Conservation (phyloP, 176 grass and related monocot species). For the Aechmea fasciata region DNA sequence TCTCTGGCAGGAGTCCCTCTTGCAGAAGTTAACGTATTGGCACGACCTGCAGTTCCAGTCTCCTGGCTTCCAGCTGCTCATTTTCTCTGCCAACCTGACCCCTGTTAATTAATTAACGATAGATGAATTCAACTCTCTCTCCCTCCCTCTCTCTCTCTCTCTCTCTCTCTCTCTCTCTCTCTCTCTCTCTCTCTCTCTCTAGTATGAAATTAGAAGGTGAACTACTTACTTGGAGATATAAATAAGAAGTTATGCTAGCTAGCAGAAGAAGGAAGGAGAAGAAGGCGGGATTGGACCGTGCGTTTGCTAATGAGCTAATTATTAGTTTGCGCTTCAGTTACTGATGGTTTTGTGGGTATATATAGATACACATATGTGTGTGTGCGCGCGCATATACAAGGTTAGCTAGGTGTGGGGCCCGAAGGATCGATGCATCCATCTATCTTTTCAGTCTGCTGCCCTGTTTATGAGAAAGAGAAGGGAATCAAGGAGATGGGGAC, state of each 20-base stretch:
- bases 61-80: constrained; percentile 64
- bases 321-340: no score
- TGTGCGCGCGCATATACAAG: constrained; percentile 65
- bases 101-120: neutral
- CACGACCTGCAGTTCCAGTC: constrained; percentile 93
- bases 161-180: constrained; percentile 1
- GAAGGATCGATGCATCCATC: neutral
- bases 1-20: constrained; percentile 72
- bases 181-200: constrained; percentile 24
- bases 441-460: constrained; percentile 5
- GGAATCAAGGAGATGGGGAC: constrained; percentile 10
- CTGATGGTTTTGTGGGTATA: no score
- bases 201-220: no score
- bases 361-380: neutral
- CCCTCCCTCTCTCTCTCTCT: constrained; percentile 25
- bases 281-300: neutral
- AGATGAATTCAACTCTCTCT: no score
- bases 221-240: no score
- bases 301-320: neutral
- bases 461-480: constrained; percentile 4
- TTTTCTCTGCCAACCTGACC: neutral
- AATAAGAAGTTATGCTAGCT: no score
- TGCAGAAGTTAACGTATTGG: constrained; percentile 82
- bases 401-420: constrained; percentile 36
- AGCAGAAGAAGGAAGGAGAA: no score